phyloP scores from a whole-genome alignment of 2,329 filamentous ascomycete species.

The Trichophyton mentagrophytes region DNA sequence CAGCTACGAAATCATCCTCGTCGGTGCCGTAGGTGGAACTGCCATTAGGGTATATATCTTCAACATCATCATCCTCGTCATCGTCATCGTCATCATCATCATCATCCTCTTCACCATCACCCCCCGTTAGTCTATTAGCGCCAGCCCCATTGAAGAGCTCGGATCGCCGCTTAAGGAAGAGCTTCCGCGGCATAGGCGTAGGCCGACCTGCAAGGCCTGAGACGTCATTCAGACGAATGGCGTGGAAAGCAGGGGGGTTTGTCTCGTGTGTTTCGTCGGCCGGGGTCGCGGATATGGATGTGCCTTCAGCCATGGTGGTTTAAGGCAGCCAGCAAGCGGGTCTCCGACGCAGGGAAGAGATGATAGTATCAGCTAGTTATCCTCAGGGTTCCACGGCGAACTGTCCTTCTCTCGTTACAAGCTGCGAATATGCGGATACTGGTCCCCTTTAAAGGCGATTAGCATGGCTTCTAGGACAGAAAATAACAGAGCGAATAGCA shows the following conservation, averaged over 20 bases:
- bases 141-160: background rate
- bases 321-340: background rate
- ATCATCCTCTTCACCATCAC: background rate
- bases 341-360: background rate
- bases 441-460: background rate
- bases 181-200: background rate
- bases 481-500: background rate
- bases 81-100: constrained; percentile 4
- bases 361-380: background rate
- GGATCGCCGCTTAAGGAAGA: background rate
- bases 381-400: background rate
- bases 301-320: background rate
- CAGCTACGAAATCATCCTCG: constrained; percentile 31
- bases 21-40: constrained; percentile 19
- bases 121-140: background rate
- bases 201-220: background rate
- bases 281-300: constrained; percentile 1
- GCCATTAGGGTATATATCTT: constrained; percentile 18
- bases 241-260: background rate
- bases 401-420: background rate
- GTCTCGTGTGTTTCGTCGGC: background rate
- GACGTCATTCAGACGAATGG: background rate
- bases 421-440: background rate
- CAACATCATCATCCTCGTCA: constrained; percentile 7
- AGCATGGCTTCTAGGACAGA: background rate